These are phyloP conservation scores for Draba incana DNA, from an alignment of 345 rosid genomes.

Conservation along the genomic window DNA sequence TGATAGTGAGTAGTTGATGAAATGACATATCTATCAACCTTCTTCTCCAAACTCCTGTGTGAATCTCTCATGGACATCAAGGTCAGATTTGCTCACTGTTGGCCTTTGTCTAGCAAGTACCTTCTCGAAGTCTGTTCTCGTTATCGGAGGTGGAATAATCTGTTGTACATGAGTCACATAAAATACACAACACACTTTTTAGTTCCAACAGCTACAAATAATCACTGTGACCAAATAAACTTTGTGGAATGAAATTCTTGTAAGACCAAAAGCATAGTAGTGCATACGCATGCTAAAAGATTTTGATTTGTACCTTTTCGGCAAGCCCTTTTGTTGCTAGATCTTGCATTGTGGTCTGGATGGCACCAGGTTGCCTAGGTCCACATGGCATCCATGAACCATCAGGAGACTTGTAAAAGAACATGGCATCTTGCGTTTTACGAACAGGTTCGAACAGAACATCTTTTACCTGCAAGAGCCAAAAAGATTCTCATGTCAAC, in stretches of 20 bases:
- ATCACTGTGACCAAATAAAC: conserved; percentile 8
- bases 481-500: conserved; percentile 5
- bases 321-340: conserved; percentile 74
- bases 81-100: conserved; percentile 81
- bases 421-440: conserved; percentile 90
- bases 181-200: neutral
- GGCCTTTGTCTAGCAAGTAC: conserved; percentile 88
- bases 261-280: neutral
- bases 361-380: conserved; percentile 72
- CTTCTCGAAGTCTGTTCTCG: conserved; percentile 86
- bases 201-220: neutral
- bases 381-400: conserved; percentile 84
- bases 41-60: conserved; percentile 94
- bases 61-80: conserved; percentile 93
- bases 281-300: conserved; percentile 2
- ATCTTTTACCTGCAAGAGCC: conserved; percentile 71
- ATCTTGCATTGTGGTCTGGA: conserved; percentile 75
- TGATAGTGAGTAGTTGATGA: neutral
- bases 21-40: conserved; percentile 54
- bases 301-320: conserved; percentile 66
- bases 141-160: conserved; percentile 87
- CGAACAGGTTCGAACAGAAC: conserved; percentile 94
- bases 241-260: neutral
- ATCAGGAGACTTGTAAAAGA: conserved; percentile 55
- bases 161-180: conserved; percentile 39